Evolutionary conservation across 106 monocot genomes (phyloP), one percentile per base, ranked within the genome.

Genomic region (Dioscorea zingiberensis): DNA sequence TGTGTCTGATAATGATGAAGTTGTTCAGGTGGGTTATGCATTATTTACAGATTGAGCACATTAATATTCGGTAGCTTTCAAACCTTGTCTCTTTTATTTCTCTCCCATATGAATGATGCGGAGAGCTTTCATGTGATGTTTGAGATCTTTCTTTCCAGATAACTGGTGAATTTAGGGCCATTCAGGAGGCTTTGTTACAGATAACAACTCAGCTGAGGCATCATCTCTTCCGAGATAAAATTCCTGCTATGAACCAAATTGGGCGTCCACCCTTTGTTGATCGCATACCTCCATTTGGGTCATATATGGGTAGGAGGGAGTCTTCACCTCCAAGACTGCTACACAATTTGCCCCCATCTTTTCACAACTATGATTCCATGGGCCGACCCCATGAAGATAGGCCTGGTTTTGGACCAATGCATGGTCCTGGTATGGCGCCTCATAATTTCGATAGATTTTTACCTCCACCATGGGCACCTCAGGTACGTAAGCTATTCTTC

Each of bases 111-210:
- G 10, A 38, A 38, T 38, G 38, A 38, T 38, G 38, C 38, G 6
- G 4, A 38, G 38, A 38, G 38, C 38, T n/a, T n/a, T n/a, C 38
- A 18, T 8, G 62, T 76, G 55, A 53, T 48, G 19, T 61, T 54
- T 44, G 38, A 47, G 46, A 60, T 8, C 7, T 74, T 53, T 48
- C 30, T 28, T 9, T 69, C 3, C 60, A 95, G 95, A 66, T 92
- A 63, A 79, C 62, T 55, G 97, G 97, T 17, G 80, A 81, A 65
- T 73, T 71, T 55, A 75, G 75, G 65, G 60, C 76, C 18, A 84
- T 92, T 75, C 79, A 86, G 54, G 81, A 98, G 55, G 97, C 97
- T 63, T 54, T 98, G 48, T 29, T 89, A 45, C 97, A 89, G 64
- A 98, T 98, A 77, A 89, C 92, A 15, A 64, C 81, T 47, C 85